Conservation (phyloP, 768 basidiomycete species). For the Tylopilus sp. region DNA sequence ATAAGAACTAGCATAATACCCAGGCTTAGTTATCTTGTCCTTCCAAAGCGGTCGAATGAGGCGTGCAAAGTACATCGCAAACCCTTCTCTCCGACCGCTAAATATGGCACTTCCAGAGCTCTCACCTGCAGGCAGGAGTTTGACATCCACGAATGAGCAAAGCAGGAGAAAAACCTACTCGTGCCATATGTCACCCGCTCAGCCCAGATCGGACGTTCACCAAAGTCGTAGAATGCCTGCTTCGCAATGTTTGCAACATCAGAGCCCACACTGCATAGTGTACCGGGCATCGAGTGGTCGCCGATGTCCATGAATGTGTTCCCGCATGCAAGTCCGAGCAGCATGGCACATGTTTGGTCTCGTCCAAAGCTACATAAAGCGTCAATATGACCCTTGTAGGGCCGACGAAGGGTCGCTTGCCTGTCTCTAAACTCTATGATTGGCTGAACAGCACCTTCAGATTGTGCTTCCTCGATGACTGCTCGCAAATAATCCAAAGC, state of each 20-base stretch:
- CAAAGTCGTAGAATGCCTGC: constrained; percentile 83
- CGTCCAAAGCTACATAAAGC: constrained; percentile 68
- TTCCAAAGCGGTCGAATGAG: constrained; percentile 88
- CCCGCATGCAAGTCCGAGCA: constrained; percentile 79
- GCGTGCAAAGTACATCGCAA: constrained; percentile 83
- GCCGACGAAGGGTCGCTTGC: constrained; percentile 35
- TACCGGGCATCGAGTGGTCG: constrained; percentile 44
- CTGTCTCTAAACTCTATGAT: constrained; percentile 81
- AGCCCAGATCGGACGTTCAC: constrained; percentile 79
- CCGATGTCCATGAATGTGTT: constrained; percentile 72
- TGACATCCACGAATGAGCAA: neutral
- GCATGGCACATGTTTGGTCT: constrained; percentile 91
- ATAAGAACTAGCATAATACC: constrained; percentile 36
- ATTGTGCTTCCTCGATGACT: constrained; percentile 78
- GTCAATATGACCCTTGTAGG: constrained; percentile 1
- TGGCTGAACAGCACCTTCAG: constrained; percentile 72
- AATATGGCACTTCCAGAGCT: constrained; percentile 72
- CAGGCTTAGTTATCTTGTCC: constrained; percentile 61
- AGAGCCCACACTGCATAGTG: constrained; percentile 49
- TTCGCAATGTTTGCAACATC: constrained; percentile 73
- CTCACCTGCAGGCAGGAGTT: constrained; percentile 42
- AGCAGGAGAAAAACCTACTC: constrained; percentile 38
- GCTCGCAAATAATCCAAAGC: constrained; percentile 82
- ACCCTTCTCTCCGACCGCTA: constrained; percentile 85
- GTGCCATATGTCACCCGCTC: constrained; percentile 76